These are phyloP conservation scores for Ceratobasidium sp. DNA, from an alignment of 1,284 basidiomycete genomes.

Conservation along the genomic window DNA sequence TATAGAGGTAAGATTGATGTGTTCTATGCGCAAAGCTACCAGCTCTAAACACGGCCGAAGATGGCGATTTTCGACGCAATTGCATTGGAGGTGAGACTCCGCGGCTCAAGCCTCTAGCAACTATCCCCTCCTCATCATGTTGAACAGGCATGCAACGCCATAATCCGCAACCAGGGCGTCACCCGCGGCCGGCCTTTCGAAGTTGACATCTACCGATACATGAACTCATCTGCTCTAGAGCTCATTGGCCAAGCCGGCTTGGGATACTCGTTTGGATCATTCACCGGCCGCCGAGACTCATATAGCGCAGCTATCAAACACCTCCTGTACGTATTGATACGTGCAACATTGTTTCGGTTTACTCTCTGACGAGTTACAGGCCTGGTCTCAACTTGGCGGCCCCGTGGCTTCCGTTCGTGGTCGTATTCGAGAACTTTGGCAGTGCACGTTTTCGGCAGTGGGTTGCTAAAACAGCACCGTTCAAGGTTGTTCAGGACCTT, in stretches of 20 bases:
- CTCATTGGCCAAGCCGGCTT: slow-evolving; percentile 25
- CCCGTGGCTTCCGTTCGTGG: neutral
- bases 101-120: neutral
- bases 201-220: slow-evolving; percentile 7
- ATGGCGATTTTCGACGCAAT: neutral
- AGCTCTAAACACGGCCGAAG: slow-evolving; percentile 61
- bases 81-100: neutral
- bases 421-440: slow-evolving; percentile 7
- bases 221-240: slow-evolving; percentile 22
- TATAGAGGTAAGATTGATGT: slow-evolving; percentile 1
- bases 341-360: slow-evolving; percentile 47
- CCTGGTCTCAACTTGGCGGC: neutral
- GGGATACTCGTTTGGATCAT: slow-evolving; percentile 11
- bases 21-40: neutral
- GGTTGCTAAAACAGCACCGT: neutral
- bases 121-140: neutral
- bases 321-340: slow-evolving; percentile 59
- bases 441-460: slow-evolving; percentile 14
- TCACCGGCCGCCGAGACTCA: neutral
- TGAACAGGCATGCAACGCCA: neutral
- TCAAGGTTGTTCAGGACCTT: neutral
- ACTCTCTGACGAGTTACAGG: neutral
- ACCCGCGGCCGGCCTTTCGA: neutral
- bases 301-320: slow-evolving; percentile 54
- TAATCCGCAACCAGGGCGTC: neutral